Evolutionary conservation across 305 asterid genomes (phyloP).

Genomic region (Fraxinus greggii): DNA sequence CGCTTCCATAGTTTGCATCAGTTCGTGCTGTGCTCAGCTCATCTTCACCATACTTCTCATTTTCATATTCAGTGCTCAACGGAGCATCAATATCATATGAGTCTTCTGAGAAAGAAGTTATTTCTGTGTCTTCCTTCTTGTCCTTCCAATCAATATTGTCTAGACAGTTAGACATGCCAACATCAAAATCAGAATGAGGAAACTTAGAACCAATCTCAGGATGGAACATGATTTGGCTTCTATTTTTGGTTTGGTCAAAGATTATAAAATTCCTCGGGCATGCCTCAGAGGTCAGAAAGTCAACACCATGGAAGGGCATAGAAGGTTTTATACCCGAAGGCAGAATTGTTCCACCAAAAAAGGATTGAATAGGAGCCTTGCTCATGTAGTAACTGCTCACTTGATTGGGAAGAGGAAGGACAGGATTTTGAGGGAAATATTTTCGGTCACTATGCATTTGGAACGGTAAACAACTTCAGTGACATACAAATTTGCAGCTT

Average conservation of each 20-base stretch:
- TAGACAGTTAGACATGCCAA: conserved; percentile 31
- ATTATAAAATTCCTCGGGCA: conserved; percentile 74
- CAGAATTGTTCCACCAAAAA: conserved; percentile 31
- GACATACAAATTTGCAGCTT: conserved; percentile 20
- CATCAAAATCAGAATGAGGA: conserved; percentile 35
- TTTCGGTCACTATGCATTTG: conserved; percentile 55
- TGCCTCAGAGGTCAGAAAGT: conserved; percentile 52
- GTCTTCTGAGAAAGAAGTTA: conserved; percentile 49
- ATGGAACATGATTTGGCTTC: conserved; percentile 67
- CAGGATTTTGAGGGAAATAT: conserved; percentile 34
- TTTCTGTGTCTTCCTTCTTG: conserved; percentile 34
- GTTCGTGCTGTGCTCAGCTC: conserved; percentile 72
- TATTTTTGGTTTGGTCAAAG: conserved; percentile 54
- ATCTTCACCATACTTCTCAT: conserved; percentile 41
- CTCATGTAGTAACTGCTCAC: conserved; percentile 35
- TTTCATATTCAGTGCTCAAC: conserved; percentile 51
- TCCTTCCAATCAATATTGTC: conserved; percentile 18
- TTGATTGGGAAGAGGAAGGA: conserved; percentile 44
- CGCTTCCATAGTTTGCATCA: conserved; percentile 37
- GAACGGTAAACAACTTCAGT: conserved; percentile 17
- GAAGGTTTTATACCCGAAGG: conserved; percentile 38
- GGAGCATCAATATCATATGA: conserved; percentile 73
- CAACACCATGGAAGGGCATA: conserved; percentile 38
- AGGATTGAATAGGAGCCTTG: conserved; percentile 37
- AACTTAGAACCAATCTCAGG: conserved; percentile 56